Base-by-base conservation (phyloP, 768 basidiomycete genomes). In the Pleurotus salmoneostramineus region DNA sequence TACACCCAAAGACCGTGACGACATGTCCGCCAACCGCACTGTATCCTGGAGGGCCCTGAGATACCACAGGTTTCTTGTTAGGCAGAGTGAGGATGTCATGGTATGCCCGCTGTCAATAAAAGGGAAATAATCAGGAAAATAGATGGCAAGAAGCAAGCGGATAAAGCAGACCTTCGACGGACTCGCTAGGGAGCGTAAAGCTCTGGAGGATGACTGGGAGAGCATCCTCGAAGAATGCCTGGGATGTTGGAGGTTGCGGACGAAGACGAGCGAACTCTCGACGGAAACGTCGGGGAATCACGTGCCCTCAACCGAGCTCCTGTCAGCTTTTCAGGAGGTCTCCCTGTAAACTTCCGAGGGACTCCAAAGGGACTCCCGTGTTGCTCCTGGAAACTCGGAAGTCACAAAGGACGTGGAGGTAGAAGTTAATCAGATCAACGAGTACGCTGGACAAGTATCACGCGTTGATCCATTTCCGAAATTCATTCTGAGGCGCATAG, bases 1-100 rank as follows among this genome's bases (percentile, higher is more conserved):
- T 97, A 69, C 88, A 91, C 21, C 97, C 97, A 79, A 99, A 98
- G 50, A 98, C 95, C 12, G 97, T 99, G 43, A 89, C 96, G 37
- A 88, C 83, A 73, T 95, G 95, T 2, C 96, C 97, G 43, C 89
- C 87, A 59, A 89, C 87, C 3, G 93, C 88, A 66, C 90, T 91
- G 67, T 93, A 91, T 60, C 89, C 95, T 54, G 88, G 86, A 54
- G 85, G 82, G 15, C 95, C 95, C 62, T 84, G 77, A 4, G 86
- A 82, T 65, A 95, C 77, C 62, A 92, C 76, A 40, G 92, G 87
- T 64, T 87, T 87, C 61, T 69, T 68, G 49, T 75, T 65, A 58
- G 87, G 84, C 42, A 88, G 74, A 11, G 81, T 81, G 60, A 81
- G 75, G 42, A 91, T 70, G 77, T 92, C 91, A 69, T 90, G 87